phyloP scores from a whole-genome alignment of 306 rosid species.

The Inga oerstediana region DNA sequence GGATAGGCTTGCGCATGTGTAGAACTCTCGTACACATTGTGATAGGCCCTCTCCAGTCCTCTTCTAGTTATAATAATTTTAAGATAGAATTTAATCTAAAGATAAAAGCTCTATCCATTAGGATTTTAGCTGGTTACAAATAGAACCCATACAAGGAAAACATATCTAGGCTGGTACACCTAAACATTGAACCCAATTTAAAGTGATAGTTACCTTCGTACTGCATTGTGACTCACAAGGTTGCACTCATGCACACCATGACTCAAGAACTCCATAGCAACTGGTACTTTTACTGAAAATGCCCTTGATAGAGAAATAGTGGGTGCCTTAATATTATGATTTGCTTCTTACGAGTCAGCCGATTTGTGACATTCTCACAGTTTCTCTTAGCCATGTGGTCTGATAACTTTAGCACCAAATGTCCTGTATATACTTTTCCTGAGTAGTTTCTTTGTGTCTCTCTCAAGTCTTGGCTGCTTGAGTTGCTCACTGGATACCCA shows the following conservation, averaged over 20 bases:
- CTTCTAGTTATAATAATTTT: neutral
- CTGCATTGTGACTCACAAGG: neutral
- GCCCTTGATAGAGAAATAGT: neutral
- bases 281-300: neutral
- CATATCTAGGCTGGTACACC: neutral
- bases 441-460: no score
- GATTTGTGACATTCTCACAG: neutral
- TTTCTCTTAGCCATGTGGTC: neutral
- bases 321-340: neutral
- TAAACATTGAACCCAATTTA: no score
- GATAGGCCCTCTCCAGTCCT: neutral
- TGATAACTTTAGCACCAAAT: neutral
- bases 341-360: neutral
- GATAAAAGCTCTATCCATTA: neutral
- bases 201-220: no score
- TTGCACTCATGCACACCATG: neutral
- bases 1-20: neutral
- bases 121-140: neutral
- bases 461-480: no score
- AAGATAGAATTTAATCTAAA: neutral
- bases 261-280: neutral
- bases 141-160: neutral
- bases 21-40: neutral
- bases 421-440: neutral
- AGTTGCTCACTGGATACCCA: no score